Evolutionary conservation across 2,329 filamentous ascomycete genomes (phyloP), one percentile per base, ranked within the genome.

Genomic region (Escovopsis sp.): DNA sequence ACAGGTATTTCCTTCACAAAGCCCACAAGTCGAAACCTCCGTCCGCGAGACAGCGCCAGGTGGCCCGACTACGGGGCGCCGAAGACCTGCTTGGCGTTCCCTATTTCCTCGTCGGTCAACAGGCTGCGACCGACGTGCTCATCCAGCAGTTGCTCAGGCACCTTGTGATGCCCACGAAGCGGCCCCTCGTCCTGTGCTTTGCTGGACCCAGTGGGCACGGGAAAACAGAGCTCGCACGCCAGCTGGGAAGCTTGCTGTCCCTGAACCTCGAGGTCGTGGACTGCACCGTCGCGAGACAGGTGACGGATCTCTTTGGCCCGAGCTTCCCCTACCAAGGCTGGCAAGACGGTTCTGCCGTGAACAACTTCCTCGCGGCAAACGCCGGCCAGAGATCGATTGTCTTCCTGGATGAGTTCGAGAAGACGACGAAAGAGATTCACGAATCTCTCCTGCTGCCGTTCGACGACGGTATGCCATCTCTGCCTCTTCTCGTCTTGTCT

Each of bases 351-450:
- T 55, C 58, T 1, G 49, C 49, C 1, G 40, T 68, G 13, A 69
- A 68, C 42, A 68, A 67, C 40, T 68, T 66, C 42, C 50, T 69
- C 0, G 53, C 53, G 0, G 37, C 40, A 2, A 51, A 62, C 17
- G 43, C 42, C 5, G 57, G 55, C 2, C 25, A 54, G 33, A 45
- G 50, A 14, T 53, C 51, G 26, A 55, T 70, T 8, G 58, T 70
- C 0, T 68, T 67, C 38, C 42, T 70, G 12, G 65, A 70, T 34
- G 65, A 70, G 34, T 67, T 69, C 31, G 65, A 68, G 27, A 68
- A 66, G 44, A 64, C 61, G 1, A 50, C 42, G 0, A 13, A 45
- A 4, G 52, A 58, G 1, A 51, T 67, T 3, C 56, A 56, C 9
- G 45, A 65, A 15, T 46, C 62, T 5, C 47, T 70, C 7, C 45